Conservation (phyloP, 805 yeast species). For the Clavispora carvajalis region DNA sequence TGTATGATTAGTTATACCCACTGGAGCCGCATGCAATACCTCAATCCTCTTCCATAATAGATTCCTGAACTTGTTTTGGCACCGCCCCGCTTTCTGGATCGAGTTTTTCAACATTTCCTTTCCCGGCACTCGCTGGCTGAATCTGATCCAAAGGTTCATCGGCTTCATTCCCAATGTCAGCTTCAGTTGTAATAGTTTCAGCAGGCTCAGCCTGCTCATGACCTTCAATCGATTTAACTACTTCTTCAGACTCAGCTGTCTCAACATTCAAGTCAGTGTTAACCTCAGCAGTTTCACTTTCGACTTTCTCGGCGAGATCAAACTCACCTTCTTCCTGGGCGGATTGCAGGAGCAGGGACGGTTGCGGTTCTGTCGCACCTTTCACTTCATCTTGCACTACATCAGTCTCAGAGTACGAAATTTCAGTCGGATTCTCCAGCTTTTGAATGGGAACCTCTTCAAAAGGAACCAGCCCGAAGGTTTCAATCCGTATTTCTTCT, state of each 20-base stretch:
- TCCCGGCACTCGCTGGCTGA: no score
- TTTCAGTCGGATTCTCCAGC: slow-evolving; percentile 5
- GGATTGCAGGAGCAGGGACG: slow-evolving; percentile 1
- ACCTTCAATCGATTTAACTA: background rate
- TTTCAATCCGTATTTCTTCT: slow-evolving; percentile 3
- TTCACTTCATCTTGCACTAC: slow-evolving; percentile 2
- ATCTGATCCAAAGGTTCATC: no score
- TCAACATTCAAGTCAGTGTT: background rate
- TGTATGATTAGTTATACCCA: slow-evolving; percentile 1
- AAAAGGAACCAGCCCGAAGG: slow-evolving; percentile 8
- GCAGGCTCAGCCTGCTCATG: background rate
- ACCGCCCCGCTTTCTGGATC: no score
- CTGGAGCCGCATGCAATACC: background rate
- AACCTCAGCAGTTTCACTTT: background rate
- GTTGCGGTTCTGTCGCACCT: slow-evolving; percentile 2
- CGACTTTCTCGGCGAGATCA: background rate
- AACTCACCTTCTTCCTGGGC: background rate
- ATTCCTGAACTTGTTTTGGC: slow-evolving; percentile 13
- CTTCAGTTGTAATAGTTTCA: slow-evolving; percentile 7
- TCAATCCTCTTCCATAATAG: background rate
- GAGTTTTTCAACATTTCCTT: no score
- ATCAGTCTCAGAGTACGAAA: slow-evolving; percentile 4
- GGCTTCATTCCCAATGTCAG: no score
- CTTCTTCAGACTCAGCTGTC: background rate
- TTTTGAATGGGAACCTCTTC: slow-evolving; percentile 1